Conservation (phyloP, 2,329 filamentous ascomycete genomes). For the Dothistroma pini region DNA sequence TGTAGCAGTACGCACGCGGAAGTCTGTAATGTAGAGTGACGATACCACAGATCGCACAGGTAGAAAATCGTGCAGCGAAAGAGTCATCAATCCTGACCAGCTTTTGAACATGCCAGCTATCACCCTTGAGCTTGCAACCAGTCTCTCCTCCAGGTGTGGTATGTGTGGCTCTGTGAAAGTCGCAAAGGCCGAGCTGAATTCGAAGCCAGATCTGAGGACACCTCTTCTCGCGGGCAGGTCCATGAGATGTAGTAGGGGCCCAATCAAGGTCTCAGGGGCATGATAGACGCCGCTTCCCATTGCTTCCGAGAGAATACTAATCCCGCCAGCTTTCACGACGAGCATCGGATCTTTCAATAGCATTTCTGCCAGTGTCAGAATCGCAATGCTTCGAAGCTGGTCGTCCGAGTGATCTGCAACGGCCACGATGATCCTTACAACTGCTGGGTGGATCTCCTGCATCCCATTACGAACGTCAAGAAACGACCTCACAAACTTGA, state of each 20-base stretch:
- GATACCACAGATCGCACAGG: conserved; percentile 77
- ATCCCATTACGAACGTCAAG: conserved; percentile 93
- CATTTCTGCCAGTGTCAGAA: conserved; percentile 90
- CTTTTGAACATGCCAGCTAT: conserved; percentile 87
- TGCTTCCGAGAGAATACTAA: conserved; percentile 85
- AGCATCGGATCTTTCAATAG: conserved; percentile 80
- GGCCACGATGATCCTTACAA: conserved; percentile 85
- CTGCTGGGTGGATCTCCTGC: conserved; percentile 76
- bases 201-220: conserved; percentile 82
- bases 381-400: conserved; percentile 80
- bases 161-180: conserved; percentile 80
- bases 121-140: conserved; percentile 89
- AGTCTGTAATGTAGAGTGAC: conserved; percentile 57
- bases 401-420: conserved; percentile 85
- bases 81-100: conserved; percentile 85
- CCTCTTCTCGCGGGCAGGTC: conserved; percentile 77
- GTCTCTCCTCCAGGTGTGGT: conserved; percentile 56
- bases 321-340: conserved; percentile 76
- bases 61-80: conserved; percentile 84
- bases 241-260: conserved; percentile 83
- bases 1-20: conserved; percentile 66
- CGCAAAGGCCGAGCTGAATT: conserved; percentile 80
- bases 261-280: conserved; percentile 82
- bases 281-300: conserved; percentile 88
- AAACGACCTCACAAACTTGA: conserved; percentile 95